A percentile compares a stretch with the other conserved stretches of the same genome.
Evolutionary conservation across 768 basidiomycete genomes (phyloP).

Genomic region (Fomitopsis serialis): DNA sequence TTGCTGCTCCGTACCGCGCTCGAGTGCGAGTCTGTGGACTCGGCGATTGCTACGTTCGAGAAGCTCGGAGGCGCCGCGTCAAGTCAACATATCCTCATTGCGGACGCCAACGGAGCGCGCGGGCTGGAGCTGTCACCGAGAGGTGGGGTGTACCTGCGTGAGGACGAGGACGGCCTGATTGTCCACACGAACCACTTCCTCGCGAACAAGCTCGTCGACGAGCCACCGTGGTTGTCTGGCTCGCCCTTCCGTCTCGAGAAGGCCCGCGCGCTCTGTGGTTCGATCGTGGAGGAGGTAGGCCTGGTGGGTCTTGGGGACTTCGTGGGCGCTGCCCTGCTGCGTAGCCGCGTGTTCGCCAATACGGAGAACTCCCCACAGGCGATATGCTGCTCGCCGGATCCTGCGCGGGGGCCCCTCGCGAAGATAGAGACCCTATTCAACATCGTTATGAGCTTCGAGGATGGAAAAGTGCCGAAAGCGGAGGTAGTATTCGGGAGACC

Average conservation of each 20-base stretch:
- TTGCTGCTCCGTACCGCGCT: slow-evolving; percentile 27
- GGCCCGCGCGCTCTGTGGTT: slow-evolving; percentile 19
- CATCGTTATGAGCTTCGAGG: slow-evolving; percentile 28
- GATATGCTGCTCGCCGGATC: slow-evolving; percentile 25
- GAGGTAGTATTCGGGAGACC: slow-evolving; percentile 29
- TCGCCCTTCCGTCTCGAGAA: slow-evolving; percentile 26
- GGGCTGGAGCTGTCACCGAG: slow-evolving; percentile 28
- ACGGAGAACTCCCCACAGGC: slow-evolving; percentile 24
- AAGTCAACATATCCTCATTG: slow-evolving; percentile 30
- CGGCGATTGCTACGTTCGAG: slow-evolving; percentile 22
- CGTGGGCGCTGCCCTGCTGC: slow-evolving; percentile 18
- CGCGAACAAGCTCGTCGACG: slow-evolving; percentile 24
- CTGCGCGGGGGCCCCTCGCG: slow-evolving; percentile 11
- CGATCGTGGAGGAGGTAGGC: slow-evolving; percentile 12
- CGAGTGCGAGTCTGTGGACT: slow-evolving; percentile 21
- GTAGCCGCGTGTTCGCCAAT: slow-evolving; percentile 26
- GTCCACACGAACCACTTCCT: slow-evolving; percentile 34
- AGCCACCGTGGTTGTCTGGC: slow-evolving; percentile 26
- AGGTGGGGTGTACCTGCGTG: slow-evolving; percentile 20
- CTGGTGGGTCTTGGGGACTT: slow-evolving; percentile 7
- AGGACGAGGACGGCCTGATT: slow-evolving; percentile 23
- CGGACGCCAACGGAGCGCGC: slow-evolving; percentile 22
- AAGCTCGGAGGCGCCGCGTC: slow-evolving; percentile 28
- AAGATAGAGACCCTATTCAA: slow-evolving; percentile 29
- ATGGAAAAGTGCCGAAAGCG: slow-evolving; percentile 19